These are phyloP conservation scores for Leccinum incarnatum DNA, from an alignment of 768 basidiomycete species.

Conservation along the genomic window DNA sequence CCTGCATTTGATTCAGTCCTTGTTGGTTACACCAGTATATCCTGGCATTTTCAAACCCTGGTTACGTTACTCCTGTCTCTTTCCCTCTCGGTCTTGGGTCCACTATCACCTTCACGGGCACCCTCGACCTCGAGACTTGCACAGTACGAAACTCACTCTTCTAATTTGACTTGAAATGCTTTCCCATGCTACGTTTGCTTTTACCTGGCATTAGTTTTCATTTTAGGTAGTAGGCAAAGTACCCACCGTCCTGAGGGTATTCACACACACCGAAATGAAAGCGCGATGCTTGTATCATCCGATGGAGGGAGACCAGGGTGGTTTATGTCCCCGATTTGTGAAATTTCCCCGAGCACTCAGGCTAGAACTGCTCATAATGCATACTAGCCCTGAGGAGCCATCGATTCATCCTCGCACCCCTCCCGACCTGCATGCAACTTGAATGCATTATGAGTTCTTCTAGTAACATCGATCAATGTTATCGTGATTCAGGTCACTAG, in stretches of 20 bases:
- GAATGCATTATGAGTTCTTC: not conserved
- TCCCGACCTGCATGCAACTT: not conserved
- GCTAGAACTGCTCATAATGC: not conserved
- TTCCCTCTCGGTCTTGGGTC: not conserved
- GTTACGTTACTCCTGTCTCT: conserved; percentile 2
- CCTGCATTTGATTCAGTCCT: conserved; percentile 17
- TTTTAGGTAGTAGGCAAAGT: not conserved
- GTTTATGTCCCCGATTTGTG: not conserved
- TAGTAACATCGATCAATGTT: not conserved
- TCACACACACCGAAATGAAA: not conserved
- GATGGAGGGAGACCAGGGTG: not conserved
- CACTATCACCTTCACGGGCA: not conserved
- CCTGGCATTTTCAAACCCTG: conserved; percentile 5
- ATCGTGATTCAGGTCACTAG: not conserved
- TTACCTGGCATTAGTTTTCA: not conserved
- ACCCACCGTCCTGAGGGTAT: not conserved
- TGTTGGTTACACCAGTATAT: conserved; percentile 12
- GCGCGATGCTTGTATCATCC: not conserved
- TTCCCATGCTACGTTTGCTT: not conserved
- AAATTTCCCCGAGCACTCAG: too few species aligned
- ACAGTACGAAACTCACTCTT: not conserved
- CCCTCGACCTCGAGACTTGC: not conserved
- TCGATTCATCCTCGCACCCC: not conserved
- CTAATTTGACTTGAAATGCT: not conserved
- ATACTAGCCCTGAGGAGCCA: not conserved